Percentiles rank a stretch among this genome's conserved stretches.
Evolutionary conservation across 176 grass and related monocot species (phyloP).

Genomic region (Juncus effusus): DNA sequence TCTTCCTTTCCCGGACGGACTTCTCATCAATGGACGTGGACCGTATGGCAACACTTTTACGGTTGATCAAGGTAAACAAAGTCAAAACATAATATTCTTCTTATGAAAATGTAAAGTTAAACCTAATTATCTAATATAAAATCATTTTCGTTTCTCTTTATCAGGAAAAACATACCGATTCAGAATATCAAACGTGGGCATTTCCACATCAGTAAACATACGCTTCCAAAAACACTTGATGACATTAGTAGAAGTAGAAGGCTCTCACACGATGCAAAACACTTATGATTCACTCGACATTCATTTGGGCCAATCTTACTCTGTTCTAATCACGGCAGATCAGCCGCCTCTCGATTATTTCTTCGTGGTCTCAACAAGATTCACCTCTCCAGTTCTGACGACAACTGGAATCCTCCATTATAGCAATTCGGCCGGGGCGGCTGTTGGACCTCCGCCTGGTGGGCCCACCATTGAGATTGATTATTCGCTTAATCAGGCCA

Average conservation of each 20-base stretch:
- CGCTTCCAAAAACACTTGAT: conserved; percentile 85
- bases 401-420: conserved; percentile 69
- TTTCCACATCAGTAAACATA: conserved; percentile 78
- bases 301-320: conserved; percentile 91
- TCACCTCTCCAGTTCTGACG: conserved; percentile 58
- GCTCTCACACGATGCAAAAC: conserved; percentile 85
- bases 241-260: conserved; percentile 89
- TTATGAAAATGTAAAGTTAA: no score
- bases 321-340: conserved; percentile 71
- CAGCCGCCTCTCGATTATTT: conserved; percentile 70
- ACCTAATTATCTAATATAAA: background rate
- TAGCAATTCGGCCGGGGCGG: conserved; percentile 51
- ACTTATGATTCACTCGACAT: conserved; percentile 66
- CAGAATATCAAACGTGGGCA: conserved; percentile 79
- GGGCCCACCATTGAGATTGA: conserved; percentile 69
- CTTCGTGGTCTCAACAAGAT: conserved; percentile 71
- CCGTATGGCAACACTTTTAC: conserved; percentile 67
- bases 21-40: conserved; percentile 82
- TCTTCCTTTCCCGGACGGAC: conserved; percentile 67
- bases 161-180: conserved; percentile 93
- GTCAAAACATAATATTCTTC: background rate
- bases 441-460: conserved; percentile 34
- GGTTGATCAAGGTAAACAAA: conserved; percentile 78
- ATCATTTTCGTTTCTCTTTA: conserved; percentile 6
- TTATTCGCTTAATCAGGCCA: conserved; percentile 84